Conservation (phyloP, 169 alveolate genomes). For the Plasmodium cynomolgi region DNA sequence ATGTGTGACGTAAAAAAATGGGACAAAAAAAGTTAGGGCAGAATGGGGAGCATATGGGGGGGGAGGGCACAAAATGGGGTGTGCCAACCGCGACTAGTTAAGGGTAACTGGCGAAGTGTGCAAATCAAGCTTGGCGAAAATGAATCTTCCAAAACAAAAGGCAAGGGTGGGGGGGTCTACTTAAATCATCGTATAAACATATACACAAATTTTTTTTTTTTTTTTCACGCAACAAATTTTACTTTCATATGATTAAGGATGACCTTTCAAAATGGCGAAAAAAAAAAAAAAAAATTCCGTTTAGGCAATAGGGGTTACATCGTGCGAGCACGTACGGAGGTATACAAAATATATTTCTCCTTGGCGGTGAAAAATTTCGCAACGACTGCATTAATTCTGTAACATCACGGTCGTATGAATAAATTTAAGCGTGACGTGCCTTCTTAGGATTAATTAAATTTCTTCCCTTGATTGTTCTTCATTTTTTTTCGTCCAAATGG, state of each 20-base stretch:
- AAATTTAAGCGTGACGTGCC: neutral
- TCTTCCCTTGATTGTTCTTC: neutral
- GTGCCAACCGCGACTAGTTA: neutral
- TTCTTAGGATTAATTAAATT: neutral
- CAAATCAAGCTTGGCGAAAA: neutral
- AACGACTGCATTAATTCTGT: neutral
- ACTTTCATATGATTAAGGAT: neutral
- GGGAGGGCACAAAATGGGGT: slow-evolving; percentile 4
- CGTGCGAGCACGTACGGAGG: neutral
- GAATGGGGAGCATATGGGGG: neutral
- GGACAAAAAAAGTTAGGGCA: neutral
- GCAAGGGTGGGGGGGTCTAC: neutral
- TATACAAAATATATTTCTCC: neutral
- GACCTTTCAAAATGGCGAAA: neutral
- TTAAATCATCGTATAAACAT: neutral
- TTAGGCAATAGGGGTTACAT: neutral
- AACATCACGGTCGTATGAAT: neutral
- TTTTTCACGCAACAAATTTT: neutral
- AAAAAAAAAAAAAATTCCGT: neutral
- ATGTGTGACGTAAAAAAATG: neutral
- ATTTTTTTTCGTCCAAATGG: neutral
- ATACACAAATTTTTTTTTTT: neutral
- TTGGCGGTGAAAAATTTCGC: neutral
- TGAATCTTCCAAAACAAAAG: neutral
- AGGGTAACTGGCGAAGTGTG: neutral